Conservation (phyloP, 805 yeast genomes). For the Debaryomyces tyrocola region DNA sequence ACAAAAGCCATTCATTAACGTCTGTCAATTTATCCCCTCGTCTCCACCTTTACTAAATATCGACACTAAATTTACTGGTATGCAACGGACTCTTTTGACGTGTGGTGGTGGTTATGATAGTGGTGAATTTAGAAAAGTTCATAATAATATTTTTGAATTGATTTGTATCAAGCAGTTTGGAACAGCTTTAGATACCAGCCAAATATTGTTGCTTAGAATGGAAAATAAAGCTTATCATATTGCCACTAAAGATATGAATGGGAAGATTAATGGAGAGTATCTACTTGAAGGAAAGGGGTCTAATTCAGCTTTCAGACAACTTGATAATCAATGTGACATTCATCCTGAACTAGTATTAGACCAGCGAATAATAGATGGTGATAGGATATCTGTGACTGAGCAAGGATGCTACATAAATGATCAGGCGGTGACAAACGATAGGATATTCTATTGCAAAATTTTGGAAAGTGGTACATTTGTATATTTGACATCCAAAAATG, state of each 20-base stretch:
- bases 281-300: background rate
- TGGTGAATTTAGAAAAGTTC: conserved; percentile 25
- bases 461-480: background rate
- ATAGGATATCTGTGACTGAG: background rate
- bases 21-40: conserved; percentile 18
- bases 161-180: background rate
- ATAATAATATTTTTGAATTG: background rate
- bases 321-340: background rate
- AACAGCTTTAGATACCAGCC: background rate
- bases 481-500: background rate
- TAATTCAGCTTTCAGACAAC: background rate
- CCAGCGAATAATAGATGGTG: background rate
- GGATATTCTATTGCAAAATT: background rate
- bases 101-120: conserved; percentile 38
- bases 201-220: background rate
- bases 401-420: background rate
- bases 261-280: background rate
- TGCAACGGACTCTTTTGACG: conserved; percentile 13
- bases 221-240: background rate
- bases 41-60: conserved; percentile 35
- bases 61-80: conserved; percentile 5
- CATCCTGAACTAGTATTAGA: background rate
- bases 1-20: conserved; percentile 23
- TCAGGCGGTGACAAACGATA: background rate
- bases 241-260: background rate